Evolutionary conservation across 768 basidiomycete genomes (phyloP), one percentile per base, ranked within the genome.

Genomic region (Tremella fuciformis): DNA sequence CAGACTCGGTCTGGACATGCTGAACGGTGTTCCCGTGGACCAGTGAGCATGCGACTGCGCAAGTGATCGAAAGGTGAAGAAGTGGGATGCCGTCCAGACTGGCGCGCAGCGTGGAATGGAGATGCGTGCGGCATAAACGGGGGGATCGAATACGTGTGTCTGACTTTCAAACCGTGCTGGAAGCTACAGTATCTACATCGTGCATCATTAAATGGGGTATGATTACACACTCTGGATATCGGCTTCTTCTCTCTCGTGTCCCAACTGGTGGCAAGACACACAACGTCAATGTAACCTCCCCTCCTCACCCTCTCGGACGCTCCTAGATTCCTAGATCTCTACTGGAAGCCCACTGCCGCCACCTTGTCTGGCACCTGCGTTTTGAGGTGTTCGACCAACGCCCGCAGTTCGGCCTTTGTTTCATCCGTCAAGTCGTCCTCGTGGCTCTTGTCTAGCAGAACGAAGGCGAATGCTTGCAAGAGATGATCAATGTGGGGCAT

Each of bases 341-440:
- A 65, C 50, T 58, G 53, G 53, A 74, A 69, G 13, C 91, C 91
- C 7, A 88, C 85, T 4, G 86, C 88, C 70, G 86, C 86, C 29
- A 97, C 82, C 78, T 87, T 89, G 29, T 79, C 84, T 25, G 91
- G 87, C 53, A 86, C 83, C 77, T 89, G 84, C 37, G 79, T 79
- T 74, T 88, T 88, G 73, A 99, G 80, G 55, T 83, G 82, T 22
- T 79, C 79, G 59, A 97, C 79, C 37, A 97, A 81, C 44, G 84
- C 80, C 62, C 91, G 84, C 66, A 99, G 79, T 74, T 89, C 84
- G 21, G 80, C 83, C 49, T 87, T 83, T 54, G 86, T 84, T 67
- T 91, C 89, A 46, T 88, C 86, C 9, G 86, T 85, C 63, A 96
- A 78, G 78, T 92, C 88, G 63, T 91, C 90, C 6, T 82, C 79